These are phyloP conservation scores for Lactifluus volemus DNA, from an alignment of 768 basidiomycete genomes.

Conservation along the genomic window DNA sequence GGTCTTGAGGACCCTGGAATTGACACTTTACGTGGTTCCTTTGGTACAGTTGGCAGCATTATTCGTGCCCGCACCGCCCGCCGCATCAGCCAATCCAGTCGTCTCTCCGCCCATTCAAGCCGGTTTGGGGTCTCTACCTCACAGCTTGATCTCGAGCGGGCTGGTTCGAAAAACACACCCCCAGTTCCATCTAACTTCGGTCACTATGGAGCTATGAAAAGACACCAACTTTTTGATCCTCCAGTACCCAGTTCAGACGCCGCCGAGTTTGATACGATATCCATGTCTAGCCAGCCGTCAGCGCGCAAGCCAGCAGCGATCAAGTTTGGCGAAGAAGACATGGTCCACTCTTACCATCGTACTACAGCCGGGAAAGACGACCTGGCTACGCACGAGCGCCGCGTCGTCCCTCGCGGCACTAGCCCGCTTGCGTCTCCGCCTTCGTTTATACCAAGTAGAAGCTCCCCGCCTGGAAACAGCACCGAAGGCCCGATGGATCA, in stretches of 20 bases:
- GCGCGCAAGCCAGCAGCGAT: constrained; percentile 40
- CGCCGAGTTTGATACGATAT: constrained; percentile 36
- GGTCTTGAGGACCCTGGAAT: constrained; percentile 87
- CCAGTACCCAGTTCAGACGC: constrained; percentile 48
- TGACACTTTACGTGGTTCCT: constrained; percentile 84
- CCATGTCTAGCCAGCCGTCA: constrained; percentile 27
- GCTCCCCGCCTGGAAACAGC: not conserved
- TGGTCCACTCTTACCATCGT: constrained; percentile 70
- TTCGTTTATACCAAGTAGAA: not conserved
- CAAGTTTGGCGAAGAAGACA: constrained; percentile 68
- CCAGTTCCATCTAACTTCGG: not conserved
- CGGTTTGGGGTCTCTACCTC: not conserved
- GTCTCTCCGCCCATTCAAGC: constrained; percentile 23
- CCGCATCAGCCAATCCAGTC: constrained; percentile 33
- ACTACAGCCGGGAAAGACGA: constrained; percentile 29
- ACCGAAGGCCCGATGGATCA: not conserved
- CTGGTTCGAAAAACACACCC: constrained; percentile 29
- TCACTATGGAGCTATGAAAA: constrained; percentile 41
- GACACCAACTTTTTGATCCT: constrained; percentile 85
- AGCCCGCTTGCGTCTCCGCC: constrained; percentile 2
- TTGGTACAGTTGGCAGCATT: constrained; percentile 86
- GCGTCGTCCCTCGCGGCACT: constrained; percentile 19
- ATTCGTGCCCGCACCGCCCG: constrained; percentile 37
- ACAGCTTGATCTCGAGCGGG: constrained; percentile 37
- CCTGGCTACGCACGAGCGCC: constrained; percentile 40